Conservation (phyloP, 2,329 filamentous ascomycete genomes). For the Aspergillus tubingensis region DNA sequence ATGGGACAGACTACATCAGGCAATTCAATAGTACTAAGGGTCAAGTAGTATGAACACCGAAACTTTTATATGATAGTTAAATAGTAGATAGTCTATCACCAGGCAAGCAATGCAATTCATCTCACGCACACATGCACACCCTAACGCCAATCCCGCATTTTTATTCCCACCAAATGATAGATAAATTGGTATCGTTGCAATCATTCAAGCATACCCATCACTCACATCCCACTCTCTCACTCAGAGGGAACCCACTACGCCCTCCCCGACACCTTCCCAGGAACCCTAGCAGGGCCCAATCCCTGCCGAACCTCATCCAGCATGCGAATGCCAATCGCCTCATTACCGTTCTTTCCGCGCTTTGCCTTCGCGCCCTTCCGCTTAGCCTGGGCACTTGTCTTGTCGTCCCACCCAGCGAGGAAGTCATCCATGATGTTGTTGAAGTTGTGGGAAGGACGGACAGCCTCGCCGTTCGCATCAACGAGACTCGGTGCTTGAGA, state of each 20-base stretch:
- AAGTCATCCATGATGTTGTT: slow-evolving; percentile 93
- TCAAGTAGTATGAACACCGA: no score
- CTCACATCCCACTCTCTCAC: not conserved
- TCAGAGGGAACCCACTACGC: slow-evolving; percentile 22
- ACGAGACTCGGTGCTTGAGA: slow-evolving; percentile 64
- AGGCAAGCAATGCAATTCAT: not conserved
- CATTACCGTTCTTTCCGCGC: slow-evolving; percentile 75
- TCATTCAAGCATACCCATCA: slow-evolving; percentile 14
- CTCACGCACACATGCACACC: not conserved
- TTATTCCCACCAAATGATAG: slow-evolving; percentile 13
- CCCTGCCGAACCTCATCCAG: slow-evolving; percentile 84
- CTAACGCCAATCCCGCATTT: slow-evolving; percentile 13
- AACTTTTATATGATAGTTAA: not conserved
- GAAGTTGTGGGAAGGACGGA: slow-evolving; percentile 75
- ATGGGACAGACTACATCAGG: not conserved
- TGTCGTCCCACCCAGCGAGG: slow-evolving; percentile 62
- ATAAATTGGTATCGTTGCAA: slow-evolving; percentile 24
- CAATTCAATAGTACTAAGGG: no score
- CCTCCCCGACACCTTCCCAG: slow-evolving; percentile 31
- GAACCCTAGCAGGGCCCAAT: slow-evolving; percentile 73
- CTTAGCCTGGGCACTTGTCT: slow-evolving; percentile 44
- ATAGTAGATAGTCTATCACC: not conserved
- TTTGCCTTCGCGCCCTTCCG: slow-evolving; percentile 53
- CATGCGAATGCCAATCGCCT: slow-evolving; percentile 80
- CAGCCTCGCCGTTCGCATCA: slow-evolving; percentile 39